Percentiles rank a stretch among this genome's conserved stretches.
These are phyloP conservation scores for Mortierella sp. DNA, from an alignment of 371 early-diverging fungal genomes.

Conservation along the genomic window DNA sequence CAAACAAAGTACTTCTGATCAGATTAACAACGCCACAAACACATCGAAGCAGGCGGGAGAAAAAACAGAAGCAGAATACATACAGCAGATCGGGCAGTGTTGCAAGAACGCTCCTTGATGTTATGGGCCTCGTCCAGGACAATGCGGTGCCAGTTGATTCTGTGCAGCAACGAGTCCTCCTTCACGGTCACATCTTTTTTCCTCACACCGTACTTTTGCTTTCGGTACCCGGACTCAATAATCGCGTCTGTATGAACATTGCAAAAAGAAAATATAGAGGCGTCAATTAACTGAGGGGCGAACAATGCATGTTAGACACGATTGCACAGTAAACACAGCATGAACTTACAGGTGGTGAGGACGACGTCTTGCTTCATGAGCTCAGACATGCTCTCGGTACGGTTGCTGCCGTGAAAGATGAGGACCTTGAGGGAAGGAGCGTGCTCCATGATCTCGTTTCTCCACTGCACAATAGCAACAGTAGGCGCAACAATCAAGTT, in stretches of 20 bases:
- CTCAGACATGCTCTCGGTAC: constrained; percentile 63
- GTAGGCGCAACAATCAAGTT: constrained; percentile 93
- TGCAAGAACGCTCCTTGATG: constrained; percentile 94
- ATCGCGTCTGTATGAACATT: constrained; percentile 68
- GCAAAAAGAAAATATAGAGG: not conserved
- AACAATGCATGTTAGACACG: not conserved
- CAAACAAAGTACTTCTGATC: not conserved
- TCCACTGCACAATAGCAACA: constrained; percentile 94
- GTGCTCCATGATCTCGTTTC: constrained; percentile 81
- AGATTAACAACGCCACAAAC: too few relatives aligned
- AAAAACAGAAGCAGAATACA: constrained; percentile 5
- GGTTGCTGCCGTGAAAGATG: constrained; percentile 79
- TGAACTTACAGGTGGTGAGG: constrained; percentile 81
- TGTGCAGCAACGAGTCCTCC: constrained; percentile 79
- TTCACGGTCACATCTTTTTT: constrained; percentile 70
- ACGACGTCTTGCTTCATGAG: constrained; percentile 83
- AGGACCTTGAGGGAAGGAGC: constrained; percentile 76
- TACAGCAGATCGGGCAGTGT: constrained; percentile 89
- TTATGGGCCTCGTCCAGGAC: constrained; percentile 96
- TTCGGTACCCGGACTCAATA: constrained; percentile 81
- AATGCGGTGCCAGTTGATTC: constrained; percentile 87
- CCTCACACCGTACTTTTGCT: constrained; percentile 79
- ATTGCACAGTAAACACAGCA: not conserved
- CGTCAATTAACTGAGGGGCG: not conserved
- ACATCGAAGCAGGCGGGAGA: too few relatives aligned